These are phyloP conservation scores for Colletotrichum scovillei DNA, from an alignment of 2,329 filamentous ascomycete genomes.

Conservation along the genomic window DNA sequence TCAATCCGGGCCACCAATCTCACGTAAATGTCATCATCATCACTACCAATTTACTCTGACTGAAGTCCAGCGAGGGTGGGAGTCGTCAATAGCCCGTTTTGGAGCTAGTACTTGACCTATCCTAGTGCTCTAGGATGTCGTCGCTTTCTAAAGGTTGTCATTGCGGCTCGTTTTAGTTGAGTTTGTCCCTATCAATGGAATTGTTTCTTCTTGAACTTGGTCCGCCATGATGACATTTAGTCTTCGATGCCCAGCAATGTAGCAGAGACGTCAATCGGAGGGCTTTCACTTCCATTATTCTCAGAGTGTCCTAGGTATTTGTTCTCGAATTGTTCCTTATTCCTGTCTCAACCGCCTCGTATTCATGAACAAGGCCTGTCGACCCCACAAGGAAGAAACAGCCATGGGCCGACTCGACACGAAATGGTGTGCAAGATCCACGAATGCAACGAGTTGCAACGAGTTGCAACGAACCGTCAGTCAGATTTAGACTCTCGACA, in stretches of 20 bases:
- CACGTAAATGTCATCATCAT: not conserved
- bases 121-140: not conserved
- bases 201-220: not conserved
- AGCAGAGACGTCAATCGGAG: not conserved
- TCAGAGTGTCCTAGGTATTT: constrained; percentile 1
- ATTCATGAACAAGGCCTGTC: not conserved
- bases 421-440: not conserved
- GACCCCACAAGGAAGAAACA: not conserved
- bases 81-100: not conserved
- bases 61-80: not conserved
- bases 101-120: not conserved
- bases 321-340: constrained; percentile 25
- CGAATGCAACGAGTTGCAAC: not conserved
- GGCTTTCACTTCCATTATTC: not conserved
- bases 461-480: not conserved
- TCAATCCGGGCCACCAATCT: not conserved
- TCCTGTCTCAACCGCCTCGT: constrained; percentile 17
- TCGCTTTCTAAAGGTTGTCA: not conserved
- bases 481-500: not conserved
- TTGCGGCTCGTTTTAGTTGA: not conserved
- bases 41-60: not conserved
- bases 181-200: not conserved
- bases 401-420: not conserved
- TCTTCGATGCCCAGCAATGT: not conserved
- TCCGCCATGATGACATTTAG: not conserved